phyloP scores from a whole-genome alignment of 352 stramenopile species.

The Aphanomyces euteiches region DNA sequence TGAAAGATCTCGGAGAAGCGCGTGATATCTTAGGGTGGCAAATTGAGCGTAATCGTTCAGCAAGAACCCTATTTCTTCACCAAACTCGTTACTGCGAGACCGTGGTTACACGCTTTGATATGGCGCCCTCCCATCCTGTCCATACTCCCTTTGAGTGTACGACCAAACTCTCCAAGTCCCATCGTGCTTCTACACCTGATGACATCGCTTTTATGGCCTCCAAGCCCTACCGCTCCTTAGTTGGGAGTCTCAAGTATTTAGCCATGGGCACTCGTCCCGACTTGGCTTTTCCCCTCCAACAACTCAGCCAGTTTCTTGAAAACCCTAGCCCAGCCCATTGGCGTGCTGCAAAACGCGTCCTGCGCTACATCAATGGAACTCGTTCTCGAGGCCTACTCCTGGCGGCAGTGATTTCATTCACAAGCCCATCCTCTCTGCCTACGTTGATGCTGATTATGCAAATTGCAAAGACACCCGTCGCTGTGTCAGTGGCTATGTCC shows the following conservation, averaged over 20 bases:
- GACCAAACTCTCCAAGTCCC: background rate
- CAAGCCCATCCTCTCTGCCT: no score
- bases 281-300: conserved; percentile 1
- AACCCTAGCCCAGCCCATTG: background rate
- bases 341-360: background rate
- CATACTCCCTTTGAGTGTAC: background rate
- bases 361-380: background rate
- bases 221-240: background rate
- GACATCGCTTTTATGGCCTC: background rate
- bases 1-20: background rate
- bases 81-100: background rate
- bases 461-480: no score
- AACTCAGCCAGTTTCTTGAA: background rate
- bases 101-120: background rate
- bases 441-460: no score
- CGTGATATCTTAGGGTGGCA: background rate
- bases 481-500: background rate
- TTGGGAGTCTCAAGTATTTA: background rate
- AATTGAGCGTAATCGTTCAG: background rate
- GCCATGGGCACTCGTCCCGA: background rate
- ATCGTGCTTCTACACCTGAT: background rate
- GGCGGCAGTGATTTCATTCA: background rate
- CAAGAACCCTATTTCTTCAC: background rate
- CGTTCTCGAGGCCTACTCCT: background rate
- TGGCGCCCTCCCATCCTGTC: background rate